A percentile compares a stretch with the other conserved stretches of the same genome.
These are phyloP conservation scores for Betula pendula DNA, from an alignment of 306 rosid species.

Conservation along the genomic window DNA sequence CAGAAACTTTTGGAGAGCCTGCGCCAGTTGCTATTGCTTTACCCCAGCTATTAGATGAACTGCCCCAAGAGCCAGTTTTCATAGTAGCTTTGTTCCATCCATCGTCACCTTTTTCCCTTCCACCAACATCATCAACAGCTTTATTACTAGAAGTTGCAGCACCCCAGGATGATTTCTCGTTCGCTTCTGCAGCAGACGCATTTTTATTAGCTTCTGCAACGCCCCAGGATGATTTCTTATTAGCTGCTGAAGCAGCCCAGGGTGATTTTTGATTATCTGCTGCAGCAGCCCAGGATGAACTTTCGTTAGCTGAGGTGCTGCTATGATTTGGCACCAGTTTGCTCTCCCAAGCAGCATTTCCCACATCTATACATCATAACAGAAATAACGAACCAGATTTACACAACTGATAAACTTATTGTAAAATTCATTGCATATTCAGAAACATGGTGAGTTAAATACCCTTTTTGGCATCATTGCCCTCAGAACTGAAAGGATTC, in stretches of 20 bases:
- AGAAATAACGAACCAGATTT: slow-evolving; percentile 18
- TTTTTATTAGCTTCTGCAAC: background rate
- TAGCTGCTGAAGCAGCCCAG: background rate
- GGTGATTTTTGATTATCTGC: slow-evolving; percentile 2
- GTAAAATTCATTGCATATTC: slow-evolving; percentile 4
- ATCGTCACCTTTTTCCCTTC: slow-evolving; percentile 52
- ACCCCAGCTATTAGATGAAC: slow-evolving; percentile 34
- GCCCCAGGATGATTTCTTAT: background rate
- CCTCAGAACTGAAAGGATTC: slow-evolving; percentile 46
- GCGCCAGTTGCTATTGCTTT: slow-evolving; percentile 31
- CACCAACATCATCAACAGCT: slow-evolving; percentile 45
- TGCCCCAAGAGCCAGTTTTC: slow-evolving; percentile 33
- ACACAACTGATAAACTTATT: background rate
- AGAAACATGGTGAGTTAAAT: slow-evolving; percentile 11
- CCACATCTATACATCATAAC: slow-evolving; percentile 43
- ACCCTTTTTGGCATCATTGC: slow-evolving; percentile 41
- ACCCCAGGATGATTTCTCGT: slow-evolving; percentile 61
- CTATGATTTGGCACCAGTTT: slow-evolving; percentile 34
- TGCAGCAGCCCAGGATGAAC: slow-evolving; percentile 43
- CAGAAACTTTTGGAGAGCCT: slow-evolving; percentile 15
- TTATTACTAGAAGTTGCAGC: slow-evolving; percentile 40
- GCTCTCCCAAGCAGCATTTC: slow-evolving; percentile 64
- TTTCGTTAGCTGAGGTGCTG: background rate
- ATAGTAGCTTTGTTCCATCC: slow-evolving; percentile 39
- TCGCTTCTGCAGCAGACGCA: background rate